Percentiles rank a stretch among this genome's conserved stretches.
Conservation (phyloP, 352 stramenopile species). For the Pythium oligandrum region DNA sequence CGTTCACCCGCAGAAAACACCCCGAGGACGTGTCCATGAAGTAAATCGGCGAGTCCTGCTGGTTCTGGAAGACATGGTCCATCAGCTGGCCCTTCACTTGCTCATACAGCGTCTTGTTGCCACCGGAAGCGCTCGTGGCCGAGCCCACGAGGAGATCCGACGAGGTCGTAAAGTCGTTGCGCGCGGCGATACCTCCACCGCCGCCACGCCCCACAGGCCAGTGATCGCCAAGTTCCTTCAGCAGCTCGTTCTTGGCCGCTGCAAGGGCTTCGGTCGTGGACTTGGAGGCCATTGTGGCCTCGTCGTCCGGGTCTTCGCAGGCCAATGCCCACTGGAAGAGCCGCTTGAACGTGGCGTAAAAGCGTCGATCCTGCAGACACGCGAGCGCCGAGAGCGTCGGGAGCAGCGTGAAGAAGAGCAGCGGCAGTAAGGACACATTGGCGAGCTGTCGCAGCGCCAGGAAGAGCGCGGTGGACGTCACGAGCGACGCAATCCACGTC, state of each 20-base stretch:
- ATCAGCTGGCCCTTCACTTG: conserved; percentile 48
- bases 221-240: conserved; percentile 38
- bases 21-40: conserved; percentile 57
- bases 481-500: conserved; percentile 21
- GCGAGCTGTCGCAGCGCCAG: conserved; percentile 9
- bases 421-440: conserved; percentile 19
- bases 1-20: conserved; percentile 47
- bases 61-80: conserved; percentile 47
- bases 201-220: conserved; percentile 14
- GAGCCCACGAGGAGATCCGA: conserved; percentile 1
- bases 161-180: no score
- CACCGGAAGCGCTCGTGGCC: conserved; percentile 9
- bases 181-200: no score
- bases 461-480: conserved; percentile 19
- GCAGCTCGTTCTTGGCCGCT: conserved; percentile 34
- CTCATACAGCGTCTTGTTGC: conserved; percentile 61
- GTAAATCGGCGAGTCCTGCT: conserved; percentile 51
- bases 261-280: conserved; percentile 19
- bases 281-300: conserved; percentile 2
- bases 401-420: conserved; percentile 51
- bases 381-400: conserved; percentile 38
- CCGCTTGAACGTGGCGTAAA: conserved; percentile 31
- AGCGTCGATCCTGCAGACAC: conserved; percentile 32
- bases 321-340: conserved; percentile 18
- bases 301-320: conserved; percentile 10